phyloP scores from a whole-genome alignment of 2,329 filamentous ascomycete species.

The Xylariaceae sp. region DNA sequence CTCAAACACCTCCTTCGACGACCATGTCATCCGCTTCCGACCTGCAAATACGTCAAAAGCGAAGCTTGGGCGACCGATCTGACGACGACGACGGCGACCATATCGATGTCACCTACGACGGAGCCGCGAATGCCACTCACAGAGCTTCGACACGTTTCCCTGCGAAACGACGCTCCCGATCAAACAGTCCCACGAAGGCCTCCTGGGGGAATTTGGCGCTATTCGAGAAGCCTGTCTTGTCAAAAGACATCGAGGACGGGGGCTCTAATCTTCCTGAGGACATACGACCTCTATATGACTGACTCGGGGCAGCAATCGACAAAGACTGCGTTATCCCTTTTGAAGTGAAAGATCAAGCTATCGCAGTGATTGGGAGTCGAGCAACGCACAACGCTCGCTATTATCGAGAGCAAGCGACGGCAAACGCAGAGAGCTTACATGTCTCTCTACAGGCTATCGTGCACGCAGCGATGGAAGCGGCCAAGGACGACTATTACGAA shows the following conservation, averaged over 20 bases:
- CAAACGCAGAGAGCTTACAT: neutral
- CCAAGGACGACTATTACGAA: neutral
- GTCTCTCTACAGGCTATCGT: neutral
- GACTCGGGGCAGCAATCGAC: neutral
- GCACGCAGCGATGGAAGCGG: neutral
- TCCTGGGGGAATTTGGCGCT: neutral
- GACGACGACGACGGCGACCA: too few species aligned
- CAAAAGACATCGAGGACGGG: neutral
- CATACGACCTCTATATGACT: neutral
- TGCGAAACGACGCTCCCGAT: neutral
- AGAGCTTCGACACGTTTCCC: neutral
- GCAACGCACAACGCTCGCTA: neutral
- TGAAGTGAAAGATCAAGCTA: too few species aligned
- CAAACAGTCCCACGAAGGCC: neutral
- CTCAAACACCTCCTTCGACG: too few species aligned
- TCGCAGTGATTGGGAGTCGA: neutral
- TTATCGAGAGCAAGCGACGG: neutral
- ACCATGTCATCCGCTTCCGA: too few species aligned
- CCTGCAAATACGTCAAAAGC: too few species aligned
- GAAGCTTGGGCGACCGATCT: too few species aligned
- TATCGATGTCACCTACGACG: too few species aligned
- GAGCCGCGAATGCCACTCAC: too few species aligned
- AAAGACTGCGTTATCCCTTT: too few species aligned
- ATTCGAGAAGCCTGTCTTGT: neutral
- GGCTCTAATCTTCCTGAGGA: neutral